Evolutionary conservation across 2,329 filamentous ascomycete species (phyloP), one percentile per base, ranked within the genome.

Genomic region (Septoria petroselini): DNA sequence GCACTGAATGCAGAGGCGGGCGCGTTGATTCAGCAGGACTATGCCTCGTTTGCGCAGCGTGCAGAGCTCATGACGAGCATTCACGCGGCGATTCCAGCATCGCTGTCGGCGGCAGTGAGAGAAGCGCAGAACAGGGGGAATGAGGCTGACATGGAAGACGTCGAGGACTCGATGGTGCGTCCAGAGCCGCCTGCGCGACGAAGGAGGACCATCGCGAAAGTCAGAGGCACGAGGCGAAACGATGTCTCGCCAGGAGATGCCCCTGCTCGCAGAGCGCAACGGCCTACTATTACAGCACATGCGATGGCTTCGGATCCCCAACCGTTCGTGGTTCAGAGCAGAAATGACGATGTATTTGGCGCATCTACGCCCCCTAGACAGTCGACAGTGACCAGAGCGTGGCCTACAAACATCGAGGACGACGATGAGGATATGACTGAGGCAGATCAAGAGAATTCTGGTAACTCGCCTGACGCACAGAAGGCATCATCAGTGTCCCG

Each of bases 41-140:
- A 78, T 64, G 73, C 75, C 4, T 72, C 71, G 0, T 84, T 81
- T 60, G 75, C 76, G 41, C 70, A 76, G 42, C 70, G 81, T 51
- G 81, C 81, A 12, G 76, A 71, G 64, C 64, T 84, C 37, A 83
- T 83, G 81, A 80, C 79, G 2, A 76, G 75, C 2, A 81, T 84
- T 9, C 80, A 84, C 59, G 81, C 81, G 7, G 70, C 70, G 0
- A 70, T 83, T 14, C 78, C 79, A 1, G 50, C 55, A 14, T 68
- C 71, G 11, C 54, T 82, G 45, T 65, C 59, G 41, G 64, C 64
- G 1, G 68, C 68, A 8, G 80, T 79, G 2, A 59, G 61, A 14
- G 76, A 81, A 54, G 81, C 81, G 9, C 80, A 78, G 63, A 68
- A 68, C 51, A 58, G 79, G 78, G 65, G 64, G 61, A 76, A 59